A percentile compares a stretch with the other conserved stretches of the same genome.
Conservation (phyloP, 225 moss, liverwort and hornwort genomes). For the Polytrichum formosum region DNA sequence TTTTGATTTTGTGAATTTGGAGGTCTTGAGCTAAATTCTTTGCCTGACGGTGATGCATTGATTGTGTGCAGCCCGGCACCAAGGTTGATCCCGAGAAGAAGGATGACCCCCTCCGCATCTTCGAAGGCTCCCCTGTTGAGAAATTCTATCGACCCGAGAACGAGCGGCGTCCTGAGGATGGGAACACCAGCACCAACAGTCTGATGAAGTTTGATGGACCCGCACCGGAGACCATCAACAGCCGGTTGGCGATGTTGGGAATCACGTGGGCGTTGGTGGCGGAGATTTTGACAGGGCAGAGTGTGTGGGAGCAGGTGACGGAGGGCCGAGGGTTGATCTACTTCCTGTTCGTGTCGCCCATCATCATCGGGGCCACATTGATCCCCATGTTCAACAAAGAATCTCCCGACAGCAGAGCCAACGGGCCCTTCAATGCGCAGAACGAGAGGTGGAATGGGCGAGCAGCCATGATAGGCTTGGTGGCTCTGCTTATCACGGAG, state of each 20-base stretch:
- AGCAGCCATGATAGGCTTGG: no score
- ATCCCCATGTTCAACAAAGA: constrained; percentile 70
- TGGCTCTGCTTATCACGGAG: no score
- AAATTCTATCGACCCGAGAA: no score
- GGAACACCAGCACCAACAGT: no score
- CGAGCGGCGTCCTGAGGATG: no score
- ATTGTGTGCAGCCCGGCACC: no score
- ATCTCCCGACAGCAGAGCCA: constrained; percentile 60
- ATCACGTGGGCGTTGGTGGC: constrained; percentile 70
- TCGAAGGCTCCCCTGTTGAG: constrained; percentile 22
- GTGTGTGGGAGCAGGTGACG: constrained; percentile 48
- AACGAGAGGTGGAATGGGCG: no score
- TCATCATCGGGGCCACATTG: constrained; percentile 65
- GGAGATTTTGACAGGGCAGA: constrained; percentile 43
- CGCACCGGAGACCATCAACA: constrained; percentile 56
- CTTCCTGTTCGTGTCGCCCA: constrained; percentile 51
- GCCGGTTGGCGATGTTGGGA: constrained; percentile 77
- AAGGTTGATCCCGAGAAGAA: no score
- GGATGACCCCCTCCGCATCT: constrained; percentile 26
- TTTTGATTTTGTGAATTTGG: no score
- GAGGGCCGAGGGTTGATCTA: constrained; percentile 52
- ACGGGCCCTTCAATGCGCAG: no score
- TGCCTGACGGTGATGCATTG: not conserved
- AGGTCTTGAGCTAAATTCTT: not conserved
- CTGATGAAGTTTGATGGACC: no score